phyloP scores from a whole-genome alignment of 306 rosid genomes.

The Dryas alaskensis region DNA sequence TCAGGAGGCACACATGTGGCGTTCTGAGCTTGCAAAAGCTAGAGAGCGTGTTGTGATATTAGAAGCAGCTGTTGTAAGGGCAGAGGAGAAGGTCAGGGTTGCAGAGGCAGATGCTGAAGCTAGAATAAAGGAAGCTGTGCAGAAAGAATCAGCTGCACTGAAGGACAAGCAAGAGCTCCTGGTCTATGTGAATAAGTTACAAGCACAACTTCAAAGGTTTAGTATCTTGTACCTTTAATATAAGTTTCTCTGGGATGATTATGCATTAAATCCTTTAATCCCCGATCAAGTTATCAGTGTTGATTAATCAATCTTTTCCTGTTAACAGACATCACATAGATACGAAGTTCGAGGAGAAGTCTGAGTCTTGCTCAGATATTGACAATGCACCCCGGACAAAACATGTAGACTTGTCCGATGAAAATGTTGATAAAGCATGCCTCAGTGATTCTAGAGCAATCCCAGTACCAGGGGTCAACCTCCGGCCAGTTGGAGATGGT shows the following conservation, averaged over 20 bases:
- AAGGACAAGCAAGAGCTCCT: constrained; percentile 87
- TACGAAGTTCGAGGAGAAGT: constrained; percentile 69
- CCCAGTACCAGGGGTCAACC: constrained; percentile 58
- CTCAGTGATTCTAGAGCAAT: constrained; percentile 71
- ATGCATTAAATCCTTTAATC: constrained; percentile 6
- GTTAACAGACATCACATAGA: constrained; percentile 73
- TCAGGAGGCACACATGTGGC: constrained; percentile 94
- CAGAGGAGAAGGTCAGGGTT: constrained; percentile 91
- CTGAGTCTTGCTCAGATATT: constrained; percentile 70
- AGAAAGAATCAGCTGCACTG: constrained; percentile 62
- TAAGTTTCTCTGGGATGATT: background rate
- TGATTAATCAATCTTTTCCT: constrained; percentile 3
- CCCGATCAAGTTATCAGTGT: background rate
- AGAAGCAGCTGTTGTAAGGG: constrained; percentile 86
- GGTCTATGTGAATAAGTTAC: constrained; percentile 69
- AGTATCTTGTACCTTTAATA: constrained; percentile 31
- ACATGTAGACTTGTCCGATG: constrained; percentile 79
- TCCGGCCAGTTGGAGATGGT: constrained; percentile 58
- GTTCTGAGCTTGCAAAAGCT: constrained; percentile 92
- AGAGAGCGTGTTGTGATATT: constrained; percentile 82
- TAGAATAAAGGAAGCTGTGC: constrained; percentile 73
- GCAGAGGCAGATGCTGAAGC: constrained; percentile 72
- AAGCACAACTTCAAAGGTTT: constrained; percentile 92
- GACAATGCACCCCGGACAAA: constrained; percentile 53
- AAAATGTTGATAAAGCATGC: constrained; percentile 97